Conservation (phyloP, 2,329 filamentous ascomycete genomes). For the Pseudogymnoascus sp. region DNA sequence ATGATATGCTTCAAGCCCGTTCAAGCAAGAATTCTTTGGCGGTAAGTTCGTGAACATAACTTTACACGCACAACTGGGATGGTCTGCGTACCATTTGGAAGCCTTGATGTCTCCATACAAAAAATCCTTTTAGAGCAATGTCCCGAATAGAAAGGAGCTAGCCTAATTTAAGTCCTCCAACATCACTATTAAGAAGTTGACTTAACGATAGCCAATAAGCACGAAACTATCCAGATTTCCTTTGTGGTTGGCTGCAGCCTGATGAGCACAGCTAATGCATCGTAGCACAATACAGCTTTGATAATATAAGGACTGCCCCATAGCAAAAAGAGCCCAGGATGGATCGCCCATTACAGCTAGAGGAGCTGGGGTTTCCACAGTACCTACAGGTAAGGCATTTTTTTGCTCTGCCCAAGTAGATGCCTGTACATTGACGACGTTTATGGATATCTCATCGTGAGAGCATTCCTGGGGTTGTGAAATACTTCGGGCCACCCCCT, state of each 20-base stretch:
- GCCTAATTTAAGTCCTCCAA: background rate
- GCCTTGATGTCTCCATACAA: background rate
- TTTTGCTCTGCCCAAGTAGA: background rate
- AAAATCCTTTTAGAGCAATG: background rate
- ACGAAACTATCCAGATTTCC: too few species aligned
- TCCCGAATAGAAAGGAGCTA: background rate
- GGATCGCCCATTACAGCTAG: background rate
- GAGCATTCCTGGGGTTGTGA: background rate
- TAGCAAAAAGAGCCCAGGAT: background rate
- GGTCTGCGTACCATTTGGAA: background rate
- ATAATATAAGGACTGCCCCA: slow-evolving; percentile 2
- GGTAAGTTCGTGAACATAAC: too few species aligned
- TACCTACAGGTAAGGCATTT: background rate
- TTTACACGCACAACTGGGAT: too few species aligned
- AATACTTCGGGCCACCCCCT: background rate
- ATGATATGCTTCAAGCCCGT: background rate
- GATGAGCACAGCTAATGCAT: too few species aligned
- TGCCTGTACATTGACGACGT: background rate
- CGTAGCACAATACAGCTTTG: too few species aligned
- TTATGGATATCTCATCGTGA: background rate
- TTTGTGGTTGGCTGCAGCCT: too few species aligned
- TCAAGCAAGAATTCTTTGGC: background rate
- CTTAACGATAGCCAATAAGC: too few species aligned
- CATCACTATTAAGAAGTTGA: too few species aligned
- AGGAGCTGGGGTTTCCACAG: background rate